phyloP scores from a whole-genome alignment of 2,329 filamentous ascomycete species.

The Alternaria sp. region DNA sequence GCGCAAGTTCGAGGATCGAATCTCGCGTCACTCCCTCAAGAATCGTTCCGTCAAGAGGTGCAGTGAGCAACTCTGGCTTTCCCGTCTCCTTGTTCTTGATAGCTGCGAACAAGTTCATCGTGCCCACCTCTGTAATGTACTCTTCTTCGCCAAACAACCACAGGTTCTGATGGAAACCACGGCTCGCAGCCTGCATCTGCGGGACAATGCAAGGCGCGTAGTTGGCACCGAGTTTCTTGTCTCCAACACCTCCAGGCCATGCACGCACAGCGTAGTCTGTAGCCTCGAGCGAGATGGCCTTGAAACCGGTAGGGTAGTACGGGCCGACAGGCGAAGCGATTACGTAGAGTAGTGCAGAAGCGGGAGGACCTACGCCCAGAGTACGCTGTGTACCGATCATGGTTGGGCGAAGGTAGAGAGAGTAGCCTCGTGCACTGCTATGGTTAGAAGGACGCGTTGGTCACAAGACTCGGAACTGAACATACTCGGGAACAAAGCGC shows the following conservation, averaged over 20 bases:
- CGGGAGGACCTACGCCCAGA: conserved; percentile 90
- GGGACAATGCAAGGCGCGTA: conserved; percentile 99
- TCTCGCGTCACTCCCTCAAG: conserved; percentile 94
- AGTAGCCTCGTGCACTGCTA: conserved; percentile 76
- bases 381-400: conserved; percentile 98
- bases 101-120: conserved; percentile 97
- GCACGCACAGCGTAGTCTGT: conserved; percentile 96
- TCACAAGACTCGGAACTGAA: conserved; percentile 9
- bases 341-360: conserved; percentile 89
- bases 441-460: conserved; percentile 15
- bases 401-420: conserved; percentile 92
- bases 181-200: conserved; percentile 87
- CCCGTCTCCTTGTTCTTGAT: conserved; percentile 87
- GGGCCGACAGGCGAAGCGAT: conserved; percentile 97
- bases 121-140: conserved; percentile 95
- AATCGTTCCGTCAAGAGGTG: conserved; percentile 95
- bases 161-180: conserved; percentile 97
- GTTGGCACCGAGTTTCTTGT: conserved; percentile 98
- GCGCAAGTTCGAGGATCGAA: conserved; percentile 85
- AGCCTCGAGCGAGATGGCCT: conserved; percentile 93
- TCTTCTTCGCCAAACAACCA: conserved; percentile 98
- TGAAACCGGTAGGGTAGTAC: conserved; percentile 98
- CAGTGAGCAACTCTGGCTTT: conserved; percentile 91
- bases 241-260: conserved; percentile 96
- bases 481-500: conserved; percentile 85